phyloP scores from a whole-genome alignment of 495 filamentous ascomycete species.

The Parathielavia hyrcaniae region DNA sequence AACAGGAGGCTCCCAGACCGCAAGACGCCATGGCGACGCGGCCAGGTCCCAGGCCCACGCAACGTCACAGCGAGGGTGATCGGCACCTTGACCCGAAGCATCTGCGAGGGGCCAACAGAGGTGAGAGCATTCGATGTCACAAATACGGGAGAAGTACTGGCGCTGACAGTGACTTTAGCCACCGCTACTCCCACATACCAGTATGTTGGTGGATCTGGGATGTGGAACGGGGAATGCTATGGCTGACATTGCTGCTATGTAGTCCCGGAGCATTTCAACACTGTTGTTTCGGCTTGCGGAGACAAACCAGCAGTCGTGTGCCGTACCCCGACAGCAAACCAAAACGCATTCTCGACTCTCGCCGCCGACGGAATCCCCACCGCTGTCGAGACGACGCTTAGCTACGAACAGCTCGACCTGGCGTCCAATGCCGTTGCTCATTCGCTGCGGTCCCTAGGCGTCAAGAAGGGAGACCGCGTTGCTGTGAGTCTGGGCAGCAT shows the following conservation, averaged over 20 bases:
- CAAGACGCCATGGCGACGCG: neutral
- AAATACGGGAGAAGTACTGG: neutral
- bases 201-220: too few relatives aligned
- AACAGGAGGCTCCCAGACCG: neutral
- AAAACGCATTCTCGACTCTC: conserved; percentile 14
- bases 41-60: neutral
- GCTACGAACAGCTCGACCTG: conserved; percentile 67
- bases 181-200: conserved; percentile 44
- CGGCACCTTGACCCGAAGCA: conserved; percentile 21
- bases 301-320: conserved; percentile 59
- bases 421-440: conserved; percentile 71
- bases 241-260: too few relatives aligned
- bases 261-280: conserved; percentile 71
- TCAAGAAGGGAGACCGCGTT: conserved; percentile 78
- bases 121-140: conserved; percentile 1
- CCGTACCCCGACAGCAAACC: conserved; percentile 30
- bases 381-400: conserved; percentile 48
- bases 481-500: conserved; percentile 82
- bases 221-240: too few relatives aligned
- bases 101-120: conserved; percentile 24
- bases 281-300: conserved; percentile 62
- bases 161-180: conserved; percentile 16
- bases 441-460: conserved; percentile 65
- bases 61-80: neutral
- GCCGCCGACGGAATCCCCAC: conserved; percentile 12